A percentile compares a stretch with the other conserved stretches of the same genome.
These are phyloP conservation scores for Apiospora sp. DNA, from an alignment of 2,329 filamentous ascomycete genomes.

Conservation along the genomic window DNA sequence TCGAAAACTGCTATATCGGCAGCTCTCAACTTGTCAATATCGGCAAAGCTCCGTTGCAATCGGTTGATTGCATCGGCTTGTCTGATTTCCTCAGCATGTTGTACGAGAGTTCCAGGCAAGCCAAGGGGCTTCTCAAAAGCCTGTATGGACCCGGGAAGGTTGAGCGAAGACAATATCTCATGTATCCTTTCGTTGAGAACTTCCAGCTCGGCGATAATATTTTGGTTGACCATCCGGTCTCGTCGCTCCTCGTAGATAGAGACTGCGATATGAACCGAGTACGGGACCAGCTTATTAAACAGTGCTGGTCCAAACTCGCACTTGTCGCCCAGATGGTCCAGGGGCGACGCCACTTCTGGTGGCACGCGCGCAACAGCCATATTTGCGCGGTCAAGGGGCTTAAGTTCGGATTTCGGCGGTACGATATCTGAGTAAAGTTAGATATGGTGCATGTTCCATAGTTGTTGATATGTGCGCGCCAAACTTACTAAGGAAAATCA, in stretches of 20 bases:
- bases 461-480: no score
- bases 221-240: slow-evolving; percentile 89
- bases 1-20: slow-evolving; percentile 81
- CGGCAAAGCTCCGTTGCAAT: slow-evolving; percentile 80
- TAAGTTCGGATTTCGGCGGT: slow-evolving; percentile 87
- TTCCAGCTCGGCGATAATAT: slow-evolving; percentile 86
- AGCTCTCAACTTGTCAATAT: slow-evolving; percentile 88
- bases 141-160: slow-evolving; percentile 90
- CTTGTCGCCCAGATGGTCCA: slow-evolving; percentile 80
- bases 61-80: slow-evolving; percentile 87
- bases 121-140: slow-evolving; percentile 94
- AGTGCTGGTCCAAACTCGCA: slow-evolving; percentile 84
- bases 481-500: slow-evolving; percentile 84
- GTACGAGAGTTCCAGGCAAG: slow-evolving; percentile 81
- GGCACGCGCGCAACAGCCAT: slow-evolving; percentile 87
- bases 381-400: slow-evolving; percentile 82
- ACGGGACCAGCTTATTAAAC: slow-evolving; percentile 92
- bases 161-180: slow-evolving; percentile 80
- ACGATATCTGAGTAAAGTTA: slow-evolving; percentile 66
- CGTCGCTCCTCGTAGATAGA: slow-evolving; percentile 94
- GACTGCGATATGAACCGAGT: slow-evolving; percentile 92
- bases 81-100: slow-evolving; percentile 92
- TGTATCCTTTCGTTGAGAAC: slow-evolving; percentile 81
- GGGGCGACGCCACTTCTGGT: slow-evolving; percentile 81
- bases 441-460: slow-evolving; percentile 32